A percentile compares a stretch with the other conserved stretches of the same genome.
Conservation (phyloP, 352 stramenopile species). For the Ophiocytium majus region DNA sequence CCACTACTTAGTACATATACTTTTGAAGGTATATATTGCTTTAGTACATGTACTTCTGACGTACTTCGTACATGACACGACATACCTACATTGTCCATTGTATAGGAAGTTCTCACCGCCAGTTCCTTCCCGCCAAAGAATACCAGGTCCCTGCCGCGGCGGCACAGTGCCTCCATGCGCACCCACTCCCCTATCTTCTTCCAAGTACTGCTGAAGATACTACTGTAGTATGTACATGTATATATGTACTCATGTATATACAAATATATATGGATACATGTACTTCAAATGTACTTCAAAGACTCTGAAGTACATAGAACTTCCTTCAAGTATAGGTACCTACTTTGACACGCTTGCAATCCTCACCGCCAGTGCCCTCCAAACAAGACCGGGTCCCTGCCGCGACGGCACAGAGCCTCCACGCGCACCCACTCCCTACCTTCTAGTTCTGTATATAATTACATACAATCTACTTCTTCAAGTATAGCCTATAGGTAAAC, state of each 20-base stretch:
- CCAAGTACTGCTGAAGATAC: too few species aligned
- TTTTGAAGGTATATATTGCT: too few species aligned
- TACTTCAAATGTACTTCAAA: background rate
- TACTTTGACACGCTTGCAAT: background rate
- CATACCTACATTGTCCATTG: background rate
- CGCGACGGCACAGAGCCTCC: background rate
- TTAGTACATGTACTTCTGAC: background rate
- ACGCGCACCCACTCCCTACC: constrained; percentile 23
- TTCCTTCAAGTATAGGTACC: background rate
- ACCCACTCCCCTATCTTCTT: constrained; percentile 26
- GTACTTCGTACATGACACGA: background rate
- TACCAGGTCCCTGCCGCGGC: background rate
- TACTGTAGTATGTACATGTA: too few species aligned
- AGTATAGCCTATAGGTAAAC: too few species aligned
- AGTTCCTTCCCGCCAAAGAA: constrained; percentile 23
- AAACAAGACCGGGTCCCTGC: constrained; percentile 16
- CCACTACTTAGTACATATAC: too few species aligned
- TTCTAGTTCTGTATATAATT: too few species aligned
- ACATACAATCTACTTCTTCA: too few species aligned
- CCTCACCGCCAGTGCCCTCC: constrained; percentile 13
- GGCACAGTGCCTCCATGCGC: background rate
- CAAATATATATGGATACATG: too few species aligned
- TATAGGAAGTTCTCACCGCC: background rate
- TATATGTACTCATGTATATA: too few species aligned
- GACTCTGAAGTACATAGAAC: background rate